Evolutionary conservation across 805 yeast genomes (phyloP), one percentile per base, ranked within the genome.

Genomic region (Diddensiella transvaalensis): DNA sequence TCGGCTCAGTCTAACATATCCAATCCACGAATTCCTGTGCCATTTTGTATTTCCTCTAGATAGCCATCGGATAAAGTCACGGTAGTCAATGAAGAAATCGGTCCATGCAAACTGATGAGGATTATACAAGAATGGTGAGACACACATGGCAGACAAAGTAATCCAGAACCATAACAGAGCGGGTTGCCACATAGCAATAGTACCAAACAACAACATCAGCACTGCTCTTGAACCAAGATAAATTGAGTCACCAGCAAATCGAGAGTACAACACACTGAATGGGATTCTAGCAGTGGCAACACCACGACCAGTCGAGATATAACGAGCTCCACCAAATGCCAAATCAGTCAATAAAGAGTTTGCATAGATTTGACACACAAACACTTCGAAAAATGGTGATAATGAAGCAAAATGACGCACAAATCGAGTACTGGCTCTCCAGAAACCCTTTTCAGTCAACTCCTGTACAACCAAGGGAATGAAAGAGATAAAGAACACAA

Each of bases 91-190:
- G 72, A 91, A 88, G 80, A 85, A 91, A 71, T 90, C 97, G 66
- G 83, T 86, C 90, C 95, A 85, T 44, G 96, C 82, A 69, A 90
- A 93, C 75, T 93, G 98, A 72, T 91, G 97, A 42, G 99, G 99
- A 72, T 93, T 93, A 80, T 88, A 93, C 52, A 93, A 64, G 68
- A 91, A 89, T 62, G 99, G 99, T 42, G 98, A 84, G 59, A 88
- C 80, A 72, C 88, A 78, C 72, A 93, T 77, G 2, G 98, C 87
- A 42, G 89, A 76, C 59, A 89, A 74, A 17, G 96, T 85, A 51
- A 93, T 84, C 97, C 98, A 93, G 80, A 93, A 93, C 96, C 97
- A 93, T 55, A 91, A 70, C 60, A 93, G 75, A 38, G 97, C 87
- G 21, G 96, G 85, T 71, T 87, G 95, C 98, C 98, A 89, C 77